Evolutionary conservation across 2,329 filamentous ascomycete species (phyloP), one percentile per base, ranked within the genome.

Genomic region (Stagonosporopsis tanaceti): DNA sequence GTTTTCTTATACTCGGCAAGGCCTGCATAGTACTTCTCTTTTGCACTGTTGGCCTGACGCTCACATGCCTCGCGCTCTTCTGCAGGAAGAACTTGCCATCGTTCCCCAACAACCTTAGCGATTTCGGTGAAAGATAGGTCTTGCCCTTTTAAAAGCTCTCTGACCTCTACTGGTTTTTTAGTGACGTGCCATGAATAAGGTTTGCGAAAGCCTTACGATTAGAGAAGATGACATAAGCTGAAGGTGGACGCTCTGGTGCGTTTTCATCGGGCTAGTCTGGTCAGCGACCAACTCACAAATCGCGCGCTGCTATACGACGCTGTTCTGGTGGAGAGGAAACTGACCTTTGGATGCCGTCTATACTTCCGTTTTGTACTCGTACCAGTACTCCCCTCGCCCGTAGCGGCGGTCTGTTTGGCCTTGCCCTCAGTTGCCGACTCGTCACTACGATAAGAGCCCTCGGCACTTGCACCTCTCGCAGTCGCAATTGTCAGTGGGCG

Each of bases 161-260:
- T 86, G 77, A 92, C 89, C 76, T 90, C 88, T 91, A 63, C 0
- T 38, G 12, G 12, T 2, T 7, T 3, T 34, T 76, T 57, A 76
- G 69, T 37, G 9, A 8, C 32, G 45, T 32, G 27, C 1, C 9
- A 12, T 12, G 9, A 28, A 28, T 6, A 34, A 47, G 12, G 12
- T 20, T 20, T 6, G 2, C 3, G 12, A 40, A 30, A 12, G 8
- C 82, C 88, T 79, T 76, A 91, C 89, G 91, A 67, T 94, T 94
- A 0, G 91, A 93, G 70, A 95, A 95, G 15, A 94, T 84, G 12
- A 94, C 91, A 77, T 94, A 94, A 47, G 91, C 91, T 4, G 91
- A 94, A 0, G 90, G 89, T 1, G 91, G 90, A 24, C 91, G 83
- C 69, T 93, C 90, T 1, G 91, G 91, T 0, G 91, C 91, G 77